A percentile compares a stretch with the other conserved stretches of the same genome.
These are phyloP conservation scores for Crithidia sp. DNA, from an alignment of 208 protist species.

Conservation along the genomic window DNA sequence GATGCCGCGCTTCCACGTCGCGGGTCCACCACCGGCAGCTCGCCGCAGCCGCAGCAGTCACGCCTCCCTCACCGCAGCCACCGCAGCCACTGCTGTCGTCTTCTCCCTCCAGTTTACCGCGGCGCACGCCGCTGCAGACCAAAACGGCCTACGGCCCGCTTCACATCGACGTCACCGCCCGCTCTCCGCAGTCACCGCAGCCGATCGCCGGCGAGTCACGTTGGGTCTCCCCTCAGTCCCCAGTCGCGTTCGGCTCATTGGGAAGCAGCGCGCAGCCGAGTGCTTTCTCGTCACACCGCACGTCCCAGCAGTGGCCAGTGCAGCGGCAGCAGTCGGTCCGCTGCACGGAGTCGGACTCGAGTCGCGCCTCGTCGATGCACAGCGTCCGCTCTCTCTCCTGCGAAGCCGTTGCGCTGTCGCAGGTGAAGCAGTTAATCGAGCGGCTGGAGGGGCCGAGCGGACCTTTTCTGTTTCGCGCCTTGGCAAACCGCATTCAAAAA, in stretches of 20 bases:
- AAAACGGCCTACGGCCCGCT: not conserved
- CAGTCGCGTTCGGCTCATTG: constrained; percentile 4
- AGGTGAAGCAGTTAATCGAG: constrained; percentile 11
- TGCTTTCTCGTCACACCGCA: not conserved
- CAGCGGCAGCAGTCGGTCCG: constrained; percentile 2
- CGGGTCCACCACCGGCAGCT: not conserved
- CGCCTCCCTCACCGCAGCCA: not conserved
- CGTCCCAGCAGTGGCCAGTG: not conserved
- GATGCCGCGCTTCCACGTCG: constrained; percentile 3
- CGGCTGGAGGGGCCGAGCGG: constrained; percentile 25
- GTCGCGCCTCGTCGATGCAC: constrained; percentile 28
- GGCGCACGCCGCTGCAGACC: constrained; percentile 2
- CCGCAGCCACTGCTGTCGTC: not conserved
- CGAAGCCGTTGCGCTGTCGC: constrained; percentile 6
- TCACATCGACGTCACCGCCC: constrained; percentile 6
- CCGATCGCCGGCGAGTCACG: not conserved
- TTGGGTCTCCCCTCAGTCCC: not conserved
- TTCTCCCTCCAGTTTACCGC: not conserved
- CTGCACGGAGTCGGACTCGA: constrained; percentile 26
- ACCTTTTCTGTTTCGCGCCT: constrained; percentile 20
- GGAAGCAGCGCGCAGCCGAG: constrained; percentile 7
- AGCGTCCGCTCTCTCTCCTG: constrained; percentile 21
- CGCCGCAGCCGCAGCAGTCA: not conserved
- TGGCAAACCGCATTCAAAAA: constrained; percentile 5
- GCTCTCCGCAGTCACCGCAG: not conserved